These are phyloP conservation scores for Boletus rufocinnamomeus DNA, from an alignment of 768 basidiomycete species.

Conservation along the genomic window DNA sequence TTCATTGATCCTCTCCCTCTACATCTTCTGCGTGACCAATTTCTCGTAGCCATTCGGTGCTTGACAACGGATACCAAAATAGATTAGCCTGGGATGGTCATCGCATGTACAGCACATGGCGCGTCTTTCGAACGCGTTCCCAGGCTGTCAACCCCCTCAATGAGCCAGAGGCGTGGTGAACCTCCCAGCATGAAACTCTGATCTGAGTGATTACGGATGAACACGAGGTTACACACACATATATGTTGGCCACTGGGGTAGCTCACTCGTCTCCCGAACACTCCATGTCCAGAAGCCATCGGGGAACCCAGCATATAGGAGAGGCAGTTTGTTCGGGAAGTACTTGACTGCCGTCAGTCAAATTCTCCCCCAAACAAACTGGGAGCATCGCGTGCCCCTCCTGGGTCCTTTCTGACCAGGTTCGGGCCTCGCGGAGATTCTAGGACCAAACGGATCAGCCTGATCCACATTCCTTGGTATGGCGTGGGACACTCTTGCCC, in stretches of 20 bases:
- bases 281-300: neutral
- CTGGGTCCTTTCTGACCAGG: too few species aligned
- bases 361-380: slow-evolving; percentile 2
- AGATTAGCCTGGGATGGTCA: too few species aligned
- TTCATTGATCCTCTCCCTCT: neutral
- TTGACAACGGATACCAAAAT: neutral
- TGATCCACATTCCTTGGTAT: too few species aligned
- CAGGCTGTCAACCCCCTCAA: too few species aligned
- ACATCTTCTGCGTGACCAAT: neutral
- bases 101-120: neutral
- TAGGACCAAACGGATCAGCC: too few species aligned
- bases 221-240: neutral
- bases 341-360: slow-evolving; percentile 5
- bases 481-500: too few species aligned
- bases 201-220: slow-evolving; percentile 8
- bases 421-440: too few species aligned
- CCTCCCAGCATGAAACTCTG: neutral
- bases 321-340: slow-evolving; percentile 9
- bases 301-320: neutral
- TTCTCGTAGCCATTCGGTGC: neutral
- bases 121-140: neutral
- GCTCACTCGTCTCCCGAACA: neutral
- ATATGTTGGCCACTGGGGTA: neutral
- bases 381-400: too few species aligned
- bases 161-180: neutral